A percentile compares a stretch with the other conserved stretches of the same genome.
Evolutionary conservation across 768 basidiomycete genomes (phyloP).

Genomic region (Baorangia bicolor): DNA sequence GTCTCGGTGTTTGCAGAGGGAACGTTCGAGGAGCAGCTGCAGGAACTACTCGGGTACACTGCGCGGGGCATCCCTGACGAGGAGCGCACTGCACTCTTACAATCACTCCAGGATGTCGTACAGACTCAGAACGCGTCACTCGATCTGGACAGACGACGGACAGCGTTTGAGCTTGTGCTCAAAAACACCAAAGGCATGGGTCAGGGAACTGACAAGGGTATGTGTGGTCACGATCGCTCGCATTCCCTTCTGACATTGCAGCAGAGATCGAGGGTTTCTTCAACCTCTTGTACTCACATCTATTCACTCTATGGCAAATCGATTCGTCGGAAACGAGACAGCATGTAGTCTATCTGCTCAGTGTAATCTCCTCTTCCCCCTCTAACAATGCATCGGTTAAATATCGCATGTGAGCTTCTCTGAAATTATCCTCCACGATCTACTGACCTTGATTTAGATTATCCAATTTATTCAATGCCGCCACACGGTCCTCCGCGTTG

Average conservation of each 20-base stretch:
- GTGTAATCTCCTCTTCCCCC: constrained; percentile 53
- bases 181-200: constrained; percentile 66
- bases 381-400: constrained; percentile 56
- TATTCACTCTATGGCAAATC: constrained; percentile 57
- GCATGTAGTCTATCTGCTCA: constrained; percentile 49
- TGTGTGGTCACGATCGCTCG: constrained; percentile 16
- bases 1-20: constrained; percentile 86
- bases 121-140: constrained; percentile 52
- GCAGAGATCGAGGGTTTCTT: constrained; percentile 86
- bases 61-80: constrained; percentile 66
- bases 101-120: constrained; percentile 64
- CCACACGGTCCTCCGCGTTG: constrained; percentile 63
- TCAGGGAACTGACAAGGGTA: constrained; percentile 77
- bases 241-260: constrained; percentile 4
- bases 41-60: constrained; percentile 76
- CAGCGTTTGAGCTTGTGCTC: constrained; percentile 59
- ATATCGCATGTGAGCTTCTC: constrained; percentile 63
- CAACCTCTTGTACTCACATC: constrained; percentile 75
- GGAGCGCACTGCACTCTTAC: constrained; percentile 58
- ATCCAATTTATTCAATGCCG: constrained; percentile 79
- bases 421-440: neutral
- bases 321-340: constrained; percentile 56
- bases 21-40: constrained; percentile 83
- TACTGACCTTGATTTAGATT: constrained; percentile 44
- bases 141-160: constrained; percentile 50